Percentiles rank a stretch among this genome's conserved stretches.
These are phyloP conservation scores for Myxozyma lipomycoides DNA, from an alignment of 805 yeast species.

Conservation along the genomic window DNA sequence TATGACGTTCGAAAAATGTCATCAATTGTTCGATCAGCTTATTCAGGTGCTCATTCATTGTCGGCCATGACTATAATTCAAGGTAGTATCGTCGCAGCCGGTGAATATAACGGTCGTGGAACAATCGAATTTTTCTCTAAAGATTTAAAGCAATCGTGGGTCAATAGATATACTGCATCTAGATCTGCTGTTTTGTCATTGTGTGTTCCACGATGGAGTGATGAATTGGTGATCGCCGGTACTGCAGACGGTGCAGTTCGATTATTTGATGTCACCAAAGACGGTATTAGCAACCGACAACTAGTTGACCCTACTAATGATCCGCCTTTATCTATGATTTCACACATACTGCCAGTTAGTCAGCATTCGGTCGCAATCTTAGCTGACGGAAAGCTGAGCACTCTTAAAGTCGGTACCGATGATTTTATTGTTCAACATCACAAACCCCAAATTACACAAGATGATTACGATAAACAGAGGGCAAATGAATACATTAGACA, in stretches of 20 bases:
- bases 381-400: slow-evolving; percentile 10
- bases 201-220: slow-evolving; percentile 20
- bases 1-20: slow-evolving; percentile 17
- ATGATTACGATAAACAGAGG: slow-evolving; percentile 5
- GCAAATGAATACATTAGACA: slow-evolving; percentile 12
- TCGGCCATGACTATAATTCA: slow-evolving; percentile 7
- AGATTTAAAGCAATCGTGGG: slow-evolving; percentile 7
- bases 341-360: slow-evolving; percentile 10
- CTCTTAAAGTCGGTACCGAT: slow-evolving; percentile 11
- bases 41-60: slow-evolving; percentile 28
- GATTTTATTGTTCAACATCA: not conserved
- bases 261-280: slow-evolving; percentile 17
- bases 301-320: slow-evolving; percentile 4
- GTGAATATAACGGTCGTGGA: slow-evolving; percentile 29
- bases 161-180: slow-evolving; percentile 25
- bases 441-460: not conserved
- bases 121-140: slow-evolving; percentile 19
- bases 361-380: slow-evolving; percentile 8
- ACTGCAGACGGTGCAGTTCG: slow-evolving; percentile 28
- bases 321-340: slow-evolving; percentile 6
- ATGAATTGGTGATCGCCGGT: slow-evolving; percentile 22
- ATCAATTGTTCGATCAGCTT: slow-evolving; percentile 5
- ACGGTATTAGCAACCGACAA: slow-evolving; percentile 17
- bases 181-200: slow-evolving; percentile 20
- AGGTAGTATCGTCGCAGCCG: slow-evolving; percentile 21